These are phyloP conservation scores for Irpex lacteus DNA, from an alignment of 1,284 basidiomycete species.

Conservation along the genomic window DNA sequence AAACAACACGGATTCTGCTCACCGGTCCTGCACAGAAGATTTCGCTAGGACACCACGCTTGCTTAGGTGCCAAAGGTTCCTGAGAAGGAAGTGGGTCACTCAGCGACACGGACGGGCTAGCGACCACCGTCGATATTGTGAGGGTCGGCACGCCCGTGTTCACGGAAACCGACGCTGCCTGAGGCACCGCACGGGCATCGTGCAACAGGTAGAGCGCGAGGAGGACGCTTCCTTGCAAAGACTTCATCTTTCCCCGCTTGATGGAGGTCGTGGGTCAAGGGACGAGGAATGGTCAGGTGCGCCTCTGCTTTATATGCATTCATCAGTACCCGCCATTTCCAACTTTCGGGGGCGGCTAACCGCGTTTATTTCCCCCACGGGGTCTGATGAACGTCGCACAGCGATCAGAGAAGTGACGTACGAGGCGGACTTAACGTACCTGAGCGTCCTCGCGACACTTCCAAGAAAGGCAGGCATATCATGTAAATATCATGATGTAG, in stretches of 20 bases:
- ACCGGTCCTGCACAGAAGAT: slow-evolving; percentile 84
- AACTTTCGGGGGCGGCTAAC: background rate
- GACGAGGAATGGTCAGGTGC: background rate
- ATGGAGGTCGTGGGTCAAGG: background rate
- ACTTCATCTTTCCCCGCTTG: background rate
- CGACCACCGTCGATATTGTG: slow-evolving; percentile 56
- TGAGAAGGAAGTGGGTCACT: slow-evolving; percentile 63
- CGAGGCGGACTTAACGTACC: background rate
- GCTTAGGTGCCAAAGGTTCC: slow-evolving; percentile 63
- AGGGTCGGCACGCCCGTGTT: slow-evolving; percentile 24
- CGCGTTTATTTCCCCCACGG: background rate
- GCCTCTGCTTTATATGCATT: background rate
- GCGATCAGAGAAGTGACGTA: background rate
- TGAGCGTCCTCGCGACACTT: background rate
- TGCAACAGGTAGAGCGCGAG: slow-evolving; percentile 14
- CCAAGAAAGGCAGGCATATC: background rate
- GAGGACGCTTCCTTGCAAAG: slow-evolving; percentile 6
- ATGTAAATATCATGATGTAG: background rate
- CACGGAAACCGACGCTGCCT: slow-evolving; percentile 15
- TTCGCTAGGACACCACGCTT: slow-evolving; percentile 77
- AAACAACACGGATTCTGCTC: slow-evolving; percentile 27
- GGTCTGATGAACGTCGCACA: background rate
- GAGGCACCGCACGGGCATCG: slow-evolving; percentile 22
- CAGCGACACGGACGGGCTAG: slow-evolving; percentile 60
- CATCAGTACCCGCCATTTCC: background rate